These are phyloP conservation scores for Fusarium odoratissimum DNA, from an alignment of 2,329 filamentous ascomycete species.

Conservation along the genomic window DNA sequence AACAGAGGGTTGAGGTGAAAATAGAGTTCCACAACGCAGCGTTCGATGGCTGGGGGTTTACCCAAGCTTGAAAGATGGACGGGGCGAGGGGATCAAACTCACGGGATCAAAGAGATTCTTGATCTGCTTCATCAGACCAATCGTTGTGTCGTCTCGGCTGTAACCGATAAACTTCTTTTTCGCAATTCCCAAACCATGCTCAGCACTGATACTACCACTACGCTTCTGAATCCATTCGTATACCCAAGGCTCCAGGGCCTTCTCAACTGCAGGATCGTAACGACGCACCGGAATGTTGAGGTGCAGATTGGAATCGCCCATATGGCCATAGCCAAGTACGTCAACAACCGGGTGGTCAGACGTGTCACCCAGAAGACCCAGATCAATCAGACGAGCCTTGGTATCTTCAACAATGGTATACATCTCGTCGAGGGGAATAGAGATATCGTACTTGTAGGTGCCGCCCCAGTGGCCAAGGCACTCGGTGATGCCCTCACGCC, in stretches of 20 bases:
- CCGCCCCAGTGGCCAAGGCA: constrained; percentile 89
- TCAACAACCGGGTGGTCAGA: constrained; percentile 83
- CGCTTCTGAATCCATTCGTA: constrained; percentile 96
- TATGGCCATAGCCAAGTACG: constrained; percentile 97
- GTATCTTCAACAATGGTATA: constrained; percentile 92
- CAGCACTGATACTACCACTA: constrained; percentile 93
- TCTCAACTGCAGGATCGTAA: constrained; percentile 90
- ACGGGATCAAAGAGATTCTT: constrained; percentile 96
- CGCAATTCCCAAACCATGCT: constrained; percentile 92
- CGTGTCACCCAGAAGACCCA: constrained; percentile 81
- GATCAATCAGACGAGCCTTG: constrained; percentile 75
- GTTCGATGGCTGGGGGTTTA: constrained; percentile 15
- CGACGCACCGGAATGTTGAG: constrained; percentile 86
- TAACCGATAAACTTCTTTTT: constrained; percentile 98
- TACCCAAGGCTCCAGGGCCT: constrained; percentile 90
- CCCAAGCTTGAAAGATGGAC: not conserved
- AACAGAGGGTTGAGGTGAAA: not conserved
- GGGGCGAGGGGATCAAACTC: constrained; percentile 55
- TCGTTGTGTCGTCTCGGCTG: constrained; percentile 87
- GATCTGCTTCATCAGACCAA: constrained; percentile 93
- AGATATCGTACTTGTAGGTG: constrained; percentile 98
- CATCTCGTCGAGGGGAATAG: constrained; percentile 87
- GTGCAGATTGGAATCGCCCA: constrained; percentile 97
- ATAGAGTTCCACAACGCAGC: not conserved
- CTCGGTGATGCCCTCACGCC: constrained; percentile 94